A percentile compares a stretch with the other conserved stretches of the same genome.
These are phyloP conservation scores for Acanthamoeba divionensis DNA, from an alignment of 208 protist species.

Conservation along the genomic window DNA sequence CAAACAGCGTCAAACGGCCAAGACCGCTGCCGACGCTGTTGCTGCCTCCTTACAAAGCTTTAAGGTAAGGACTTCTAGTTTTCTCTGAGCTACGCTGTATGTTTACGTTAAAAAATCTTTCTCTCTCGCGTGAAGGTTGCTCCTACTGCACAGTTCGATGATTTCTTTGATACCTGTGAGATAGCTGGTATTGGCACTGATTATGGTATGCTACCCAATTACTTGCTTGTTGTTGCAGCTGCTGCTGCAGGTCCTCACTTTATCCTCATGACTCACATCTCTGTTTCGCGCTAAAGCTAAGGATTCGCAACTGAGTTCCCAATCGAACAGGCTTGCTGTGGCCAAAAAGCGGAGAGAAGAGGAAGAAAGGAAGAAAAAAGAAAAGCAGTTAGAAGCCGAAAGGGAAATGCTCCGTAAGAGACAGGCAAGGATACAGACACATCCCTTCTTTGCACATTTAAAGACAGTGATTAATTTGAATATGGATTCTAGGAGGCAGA, in stretches of 20 bases:
- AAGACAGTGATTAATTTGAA: too few species aligned
- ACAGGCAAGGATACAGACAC: too few species aligned
- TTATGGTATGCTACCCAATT: too few species aligned
- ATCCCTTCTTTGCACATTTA: too few species aligned
- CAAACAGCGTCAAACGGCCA: background rate
- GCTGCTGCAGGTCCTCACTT: background rate
- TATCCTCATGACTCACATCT: background rate
- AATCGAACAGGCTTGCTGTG: background rate
- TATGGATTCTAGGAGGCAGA: conserved; percentile 44
- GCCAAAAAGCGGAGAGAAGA: conserved; percentile 46
- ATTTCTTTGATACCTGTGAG: conserved; percentile 1
- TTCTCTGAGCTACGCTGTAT: too few species aligned
- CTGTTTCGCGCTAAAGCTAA: background rate
- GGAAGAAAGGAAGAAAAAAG: conserved; percentile 46
- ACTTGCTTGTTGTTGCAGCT: background rate
- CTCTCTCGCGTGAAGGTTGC: too few species aligned
- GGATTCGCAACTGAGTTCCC: background rate
- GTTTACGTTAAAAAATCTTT: too few species aligned
- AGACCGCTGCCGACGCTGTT: conserved; percentile 19
- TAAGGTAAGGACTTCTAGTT: too few species aligned
- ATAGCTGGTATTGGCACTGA: conserved; percentile 13
- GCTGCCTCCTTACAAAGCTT: background rate
- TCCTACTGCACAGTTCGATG: conserved; percentile 5
- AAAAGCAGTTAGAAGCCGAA: conserved; percentile 16
- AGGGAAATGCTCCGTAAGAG: conserved; percentile 36